These are phyloP conservation scores for Blastobotrys mokoenaii DNA, from an alignment of 805 yeast genomes.

Conservation along the genomic window DNA sequence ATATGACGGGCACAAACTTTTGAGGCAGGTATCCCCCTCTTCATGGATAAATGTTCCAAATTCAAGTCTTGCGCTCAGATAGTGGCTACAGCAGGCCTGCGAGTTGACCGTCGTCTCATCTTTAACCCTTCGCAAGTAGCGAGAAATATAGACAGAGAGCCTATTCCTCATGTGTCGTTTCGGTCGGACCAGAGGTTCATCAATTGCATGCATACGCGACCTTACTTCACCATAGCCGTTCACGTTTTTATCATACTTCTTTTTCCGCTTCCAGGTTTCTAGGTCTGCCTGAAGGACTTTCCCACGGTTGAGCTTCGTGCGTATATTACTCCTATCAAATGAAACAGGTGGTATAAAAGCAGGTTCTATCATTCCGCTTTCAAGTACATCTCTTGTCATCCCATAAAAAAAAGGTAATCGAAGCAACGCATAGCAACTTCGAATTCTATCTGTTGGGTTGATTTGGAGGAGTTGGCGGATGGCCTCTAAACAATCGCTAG, in stretches of 20 bases:
- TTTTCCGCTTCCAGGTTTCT: background rate
- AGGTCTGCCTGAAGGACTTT: background rate
- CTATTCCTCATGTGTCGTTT: too few species aligned
- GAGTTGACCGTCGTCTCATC: too few species aligned
- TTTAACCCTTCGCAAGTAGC: too few species aligned
- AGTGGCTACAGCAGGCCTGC: too few species aligned
- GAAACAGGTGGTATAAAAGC: conserved; percentile 1
- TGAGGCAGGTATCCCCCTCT: too few species aligned
- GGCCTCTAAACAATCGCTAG: conserved; percentile 6
- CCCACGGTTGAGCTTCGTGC: background rate
- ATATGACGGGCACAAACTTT: too few species aligned
- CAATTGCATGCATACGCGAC: too few species aligned
- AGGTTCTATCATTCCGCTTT: background rate
- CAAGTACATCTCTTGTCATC: conserved; percentile 5
- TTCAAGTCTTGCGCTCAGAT: too few species aligned
- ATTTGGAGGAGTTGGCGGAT: conserved; percentile 3
- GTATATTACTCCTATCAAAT: background rate
- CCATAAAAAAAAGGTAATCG: conserved; percentile 11
- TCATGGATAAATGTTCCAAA: too few species aligned
- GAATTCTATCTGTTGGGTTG: conserved; percentile 5
- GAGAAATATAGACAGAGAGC: too few species aligned
- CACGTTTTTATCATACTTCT: background rate
- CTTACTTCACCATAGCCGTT: background rate
- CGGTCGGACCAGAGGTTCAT: too few species aligned
- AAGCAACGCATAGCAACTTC: conserved; percentile 8